Conservation (phyloP, 2,329 filamentous ascomycete genomes). For the Sporothrix phasma region DNA sequence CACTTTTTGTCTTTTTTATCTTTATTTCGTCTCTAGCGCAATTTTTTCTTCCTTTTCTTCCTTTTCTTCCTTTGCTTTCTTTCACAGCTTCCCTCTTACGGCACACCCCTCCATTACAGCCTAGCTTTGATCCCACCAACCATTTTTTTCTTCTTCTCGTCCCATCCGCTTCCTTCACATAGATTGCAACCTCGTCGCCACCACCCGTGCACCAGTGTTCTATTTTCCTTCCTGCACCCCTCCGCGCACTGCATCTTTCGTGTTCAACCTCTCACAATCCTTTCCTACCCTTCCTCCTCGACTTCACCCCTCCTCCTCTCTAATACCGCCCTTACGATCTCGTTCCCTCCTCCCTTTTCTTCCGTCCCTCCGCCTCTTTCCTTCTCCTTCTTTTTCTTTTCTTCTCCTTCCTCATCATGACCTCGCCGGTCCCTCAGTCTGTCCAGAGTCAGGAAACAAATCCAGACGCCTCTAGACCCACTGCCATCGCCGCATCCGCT, state of each 20-base stretch:
- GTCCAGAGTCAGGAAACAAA: conserved; percentile 23
- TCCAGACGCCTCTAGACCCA: conserved; percentile 25
- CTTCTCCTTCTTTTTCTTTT: conserved; percentile 25
- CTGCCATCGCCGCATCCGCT: conserved; percentile 22
- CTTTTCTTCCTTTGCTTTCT: not conserved
- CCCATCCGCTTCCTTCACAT: conserved; percentile 8
- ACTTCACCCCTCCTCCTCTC: not conserved
- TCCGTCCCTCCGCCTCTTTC: conserved; percentile 24
- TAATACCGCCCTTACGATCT: conserved; percentile 1
- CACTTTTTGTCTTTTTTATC: conserved; percentile 6
- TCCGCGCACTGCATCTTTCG: conserved; percentile 2
- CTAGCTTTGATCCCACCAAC: conserved; percentile 9
- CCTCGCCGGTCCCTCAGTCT: conserved; percentile 21
- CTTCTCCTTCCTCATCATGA: conserved; percentile 27
- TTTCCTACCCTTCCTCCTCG: not conserved
- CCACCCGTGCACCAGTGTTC: not conserved
- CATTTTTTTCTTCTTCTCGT: conserved; percentile 14
- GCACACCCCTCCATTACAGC: conserved; percentile 14
- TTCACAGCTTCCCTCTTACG: not conserved
- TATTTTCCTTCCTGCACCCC: conserved; percentile 6
- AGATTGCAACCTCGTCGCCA: conserved; percentile 17
- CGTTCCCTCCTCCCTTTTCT: conserved; percentile 18
- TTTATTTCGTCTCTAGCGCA: not conserved
- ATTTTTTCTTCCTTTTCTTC: conserved; percentile 1
- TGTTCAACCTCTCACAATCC: not conserved